Evolutionary conservation across 805 yeast genomes (phyloP), one percentile per base, ranked within the genome.

Genomic region (Myxozyma kluyveri): DNA sequence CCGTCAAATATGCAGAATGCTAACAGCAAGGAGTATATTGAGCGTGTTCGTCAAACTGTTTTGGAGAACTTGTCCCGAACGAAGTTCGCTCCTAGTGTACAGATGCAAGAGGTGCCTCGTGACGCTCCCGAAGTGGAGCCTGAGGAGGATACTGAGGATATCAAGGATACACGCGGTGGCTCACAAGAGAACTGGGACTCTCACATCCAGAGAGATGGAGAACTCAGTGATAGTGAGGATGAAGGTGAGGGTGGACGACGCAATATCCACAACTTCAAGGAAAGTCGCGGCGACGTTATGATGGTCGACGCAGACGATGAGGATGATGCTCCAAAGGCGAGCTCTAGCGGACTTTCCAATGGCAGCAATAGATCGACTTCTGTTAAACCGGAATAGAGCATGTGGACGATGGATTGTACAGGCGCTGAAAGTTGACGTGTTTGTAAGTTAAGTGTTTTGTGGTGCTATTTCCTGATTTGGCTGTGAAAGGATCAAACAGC

Each of bases 1-100:
- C 95, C 96, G 10, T 85, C 95, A 10, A 91, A 91, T 71, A 91
- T 91, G 98, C 87, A 86, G 73, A 91, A 91, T 70, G 96, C 96
- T 46, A 91, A 91, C 71, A 81, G 91, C 22, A 91, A 95, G 22
- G 97, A 90, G 68, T 91, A 89, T 67, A 75, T 91, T 63, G 88
- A 88, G 69, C 86, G 88, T 69, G 83, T 91, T 46, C 72, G 88
- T 64, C 77, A 86, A 10, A 86, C 84, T 63, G 86, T 91, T 48
- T 76, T 85, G 48, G 73, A 80, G 53, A 89, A 87, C 71, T 74
- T 91, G 65, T 95, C 88, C 63, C 81, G 86, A 63, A 88, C 97
- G n/a, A 84, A 86, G 69, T 88, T 84, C 69, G 96, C 97, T 0
- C 99, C 99, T n/a, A 86, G 96, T 48, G 97, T 91, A 31, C 98